Percentiles rank a stretch among this genome's conserved stretches.
Conservation (phyloP, 805 yeast species). For the Yamadazyma endophytica region DNA sequence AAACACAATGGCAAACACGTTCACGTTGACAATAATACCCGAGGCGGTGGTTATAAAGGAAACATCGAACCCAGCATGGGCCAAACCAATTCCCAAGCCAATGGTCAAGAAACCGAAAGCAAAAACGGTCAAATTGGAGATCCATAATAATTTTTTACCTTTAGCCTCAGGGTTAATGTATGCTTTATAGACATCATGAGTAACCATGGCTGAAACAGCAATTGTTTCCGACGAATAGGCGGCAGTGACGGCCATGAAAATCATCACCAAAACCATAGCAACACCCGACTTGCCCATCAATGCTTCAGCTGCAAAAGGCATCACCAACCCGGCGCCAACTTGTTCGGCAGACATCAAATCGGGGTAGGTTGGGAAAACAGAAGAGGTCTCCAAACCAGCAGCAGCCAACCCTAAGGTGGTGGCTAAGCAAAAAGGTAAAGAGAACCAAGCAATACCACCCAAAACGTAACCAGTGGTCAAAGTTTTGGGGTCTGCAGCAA, state of each 20-base stretch:
- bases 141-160: slow-evolving; percentile 18
- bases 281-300: slow-evolving; percentile 24
- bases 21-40: slow-evolving; percentile 18
- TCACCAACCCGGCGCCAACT: slow-evolving; percentile 17
- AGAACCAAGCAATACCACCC: slow-evolving; percentile 21
- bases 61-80: slow-evolving; percentile 22
- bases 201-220: slow-evolving; percentile 32
- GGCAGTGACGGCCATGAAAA: slow-evolving; percentile 39
- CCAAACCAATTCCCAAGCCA: slow-evolving; percentile 17
- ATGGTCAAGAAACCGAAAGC: slow-evolving; percentile 19
- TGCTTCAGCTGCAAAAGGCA: slow-evolving; percentile 18
- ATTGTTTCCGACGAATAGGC: slow-evolving; percentile 40
- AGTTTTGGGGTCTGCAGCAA: slow-evolving; percentile 21
- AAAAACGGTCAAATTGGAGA: slow-evolving; percentile 18
- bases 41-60: slow-evolving; percentile 25
- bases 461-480: slow-evolving; percentile 19
- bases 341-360: slow-evolving; percentile 13
- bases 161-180: slow-evolving; percentile 19
- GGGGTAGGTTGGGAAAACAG: slow-evolving; percentile 13
- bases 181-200: slow-evolving; percentile 23
- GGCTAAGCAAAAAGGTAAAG: slow-evolving; percentile 21
- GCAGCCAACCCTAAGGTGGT: slow-evolving; percentile 37
- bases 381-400: slow-evolving; percentile 17
- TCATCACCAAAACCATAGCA: slow-evolving; percentile 23
- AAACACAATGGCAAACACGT: slow-evolving; percentile 21